Conservation (phyloP, 225 moss, liverwort and hornwort genomes). For the Polytrichum commune region DNA sequence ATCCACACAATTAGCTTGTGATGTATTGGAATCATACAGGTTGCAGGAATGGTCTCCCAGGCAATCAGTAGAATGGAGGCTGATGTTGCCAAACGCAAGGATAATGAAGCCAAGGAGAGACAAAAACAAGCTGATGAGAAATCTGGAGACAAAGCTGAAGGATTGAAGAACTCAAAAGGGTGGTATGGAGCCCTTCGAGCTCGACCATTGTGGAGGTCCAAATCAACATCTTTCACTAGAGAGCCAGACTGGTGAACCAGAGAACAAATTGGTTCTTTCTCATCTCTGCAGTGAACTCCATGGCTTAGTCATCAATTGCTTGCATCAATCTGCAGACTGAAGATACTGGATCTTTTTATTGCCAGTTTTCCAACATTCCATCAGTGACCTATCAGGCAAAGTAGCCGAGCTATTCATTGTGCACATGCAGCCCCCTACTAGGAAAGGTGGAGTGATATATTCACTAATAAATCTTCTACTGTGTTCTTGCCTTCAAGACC, state of each 20-base stretch:
- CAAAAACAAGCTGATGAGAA: constrained; percentile 34
- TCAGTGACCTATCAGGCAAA: neutral
- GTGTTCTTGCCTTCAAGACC: no score
- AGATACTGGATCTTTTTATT: neutral
- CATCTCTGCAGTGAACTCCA: neutral
- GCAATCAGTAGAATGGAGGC: constrained; percentile 57
- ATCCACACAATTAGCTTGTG: no score
- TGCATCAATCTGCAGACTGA: neutral
- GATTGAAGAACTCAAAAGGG: constrained; percentile 27
- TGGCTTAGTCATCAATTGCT: no score
- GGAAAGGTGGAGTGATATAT: no score
- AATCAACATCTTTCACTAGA: constrained; percentile 81
- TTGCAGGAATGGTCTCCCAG: constrained; percentile 30
- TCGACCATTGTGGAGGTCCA: constrained; percentile 64
- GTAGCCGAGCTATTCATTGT: constrained; percentile 1
- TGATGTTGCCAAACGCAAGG: constrained; percentile 41
- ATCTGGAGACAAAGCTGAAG: neutral
- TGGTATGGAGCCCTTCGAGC: constrained; percentile 48
- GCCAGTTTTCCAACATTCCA: neutral
- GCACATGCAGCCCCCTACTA: neutral
- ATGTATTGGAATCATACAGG: constrained; percentile 6
- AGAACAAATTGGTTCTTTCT: neutral
- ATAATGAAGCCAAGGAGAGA: constrained; percentile 30
- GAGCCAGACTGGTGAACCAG: constrained; percentile 61
- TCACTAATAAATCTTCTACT: no score